Base-by-base conservation (phyloP, 257 asterid genomes). In the Coffea eugenioides region DNA sequence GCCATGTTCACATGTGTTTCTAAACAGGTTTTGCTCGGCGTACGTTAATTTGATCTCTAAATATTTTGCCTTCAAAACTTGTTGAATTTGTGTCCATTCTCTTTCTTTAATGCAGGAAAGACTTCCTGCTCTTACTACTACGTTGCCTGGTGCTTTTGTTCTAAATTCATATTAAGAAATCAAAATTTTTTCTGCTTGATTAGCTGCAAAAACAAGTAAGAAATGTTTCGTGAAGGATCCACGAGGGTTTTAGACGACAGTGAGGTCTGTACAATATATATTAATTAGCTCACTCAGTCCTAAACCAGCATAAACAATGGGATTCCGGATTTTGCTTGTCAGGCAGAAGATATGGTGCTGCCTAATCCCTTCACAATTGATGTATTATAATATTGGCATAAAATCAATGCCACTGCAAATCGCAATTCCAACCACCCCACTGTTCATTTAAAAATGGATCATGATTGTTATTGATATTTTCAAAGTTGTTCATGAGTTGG, bases 301-400 rank as follows among this genome's bases (percentile, higher is more conserved):
- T 61, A 39, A 76, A 43, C 71, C 71, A 51, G 18, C 54, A 56
- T 70, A 56, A 78, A 52, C 43, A 39, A 39, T 39, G 59, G 43
- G 20, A n/a, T 41, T 36, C 11, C 45, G 76, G 69, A 52, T 78
- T 51, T 64, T 69, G 59, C n/a, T 69, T 70, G 71, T 69, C 76
- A 69, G 71, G 36, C n/a, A 14, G 76, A 56, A 78, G 76, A 78
- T 78, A 69, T 16, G 74, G 51, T 57, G 46, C 62, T 27, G n/a
- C 71, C 76, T 77, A 46, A 77, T 46, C 46, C 65, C 3, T 8
- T 69, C 9, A 34, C 7, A 69, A 71, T 71, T 68, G 72, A 39
- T 34, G 12, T 14, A 39, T 14, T 69, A 69, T 39, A 39, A 25
- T 39, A 69, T 69, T 69, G 49, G 5, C 51, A 71, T 45, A 21